phyloP scores from a whole-genome alignment of 2,329 filamentous ascomycete species.

The Verticillium albo-atrum region DNA sequence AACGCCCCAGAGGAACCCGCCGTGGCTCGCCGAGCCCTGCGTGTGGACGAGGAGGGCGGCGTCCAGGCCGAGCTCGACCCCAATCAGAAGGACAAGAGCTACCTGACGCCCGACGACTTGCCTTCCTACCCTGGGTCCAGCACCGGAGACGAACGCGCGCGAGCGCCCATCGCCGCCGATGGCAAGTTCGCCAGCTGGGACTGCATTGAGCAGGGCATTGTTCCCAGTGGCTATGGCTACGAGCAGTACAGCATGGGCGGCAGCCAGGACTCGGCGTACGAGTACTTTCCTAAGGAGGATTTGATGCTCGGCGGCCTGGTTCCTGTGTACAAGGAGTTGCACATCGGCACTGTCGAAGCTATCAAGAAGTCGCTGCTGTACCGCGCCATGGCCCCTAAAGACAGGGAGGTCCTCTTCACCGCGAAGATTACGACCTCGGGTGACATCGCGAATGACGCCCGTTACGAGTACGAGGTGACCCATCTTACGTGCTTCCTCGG shows the following conservation, averaged over 20 bases:
- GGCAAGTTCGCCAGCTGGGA: slow-evolving; percentile 33
- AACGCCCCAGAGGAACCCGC: background rate
- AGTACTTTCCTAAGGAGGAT: slow-evolving; percentile 65
- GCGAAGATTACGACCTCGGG: slow-evolving; percentile 52
- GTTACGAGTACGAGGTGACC: slow-evolving; percentile 54
- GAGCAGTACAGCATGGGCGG: slow-evolving; percentile 59
- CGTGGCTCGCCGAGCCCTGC: background rate
- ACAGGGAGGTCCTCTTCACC: slow-evolving; percentile 68
- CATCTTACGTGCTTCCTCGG: slow-evolving; percentile 66
- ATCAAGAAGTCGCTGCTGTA: slow-evolving; percentile 72
- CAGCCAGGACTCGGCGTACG: slow-evolving; percentile 65
- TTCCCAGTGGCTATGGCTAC: slow-evolving; percentile 34
- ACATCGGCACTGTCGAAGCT: slow-evolving; percentile 62
- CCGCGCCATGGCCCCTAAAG: slow-evolving; percentile 66
- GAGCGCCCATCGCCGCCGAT: slow-evolving; percentile 18
- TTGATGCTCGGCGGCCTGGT: slow-evolving; percentile 72
- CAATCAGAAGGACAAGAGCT: background rate
- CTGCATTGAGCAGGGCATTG: slow-evolving; percentile 58
- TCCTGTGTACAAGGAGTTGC: slow-evolving; percentile 68
- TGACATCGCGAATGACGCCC: slow-evolving; percentile 31
- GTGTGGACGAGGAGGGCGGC: background rate
- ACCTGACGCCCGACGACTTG: background rate
- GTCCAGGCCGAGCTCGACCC: slow-evolving; percentile 7
- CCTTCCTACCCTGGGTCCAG: slow-evolving; percentile 1
- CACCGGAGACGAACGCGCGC: slow-evolving; percentile 1